Evolutionary conservation across 2,329 filamentous ascomycete genomes (phyloP).

Genomic region (Corinectria fuckeliana): DNA sequence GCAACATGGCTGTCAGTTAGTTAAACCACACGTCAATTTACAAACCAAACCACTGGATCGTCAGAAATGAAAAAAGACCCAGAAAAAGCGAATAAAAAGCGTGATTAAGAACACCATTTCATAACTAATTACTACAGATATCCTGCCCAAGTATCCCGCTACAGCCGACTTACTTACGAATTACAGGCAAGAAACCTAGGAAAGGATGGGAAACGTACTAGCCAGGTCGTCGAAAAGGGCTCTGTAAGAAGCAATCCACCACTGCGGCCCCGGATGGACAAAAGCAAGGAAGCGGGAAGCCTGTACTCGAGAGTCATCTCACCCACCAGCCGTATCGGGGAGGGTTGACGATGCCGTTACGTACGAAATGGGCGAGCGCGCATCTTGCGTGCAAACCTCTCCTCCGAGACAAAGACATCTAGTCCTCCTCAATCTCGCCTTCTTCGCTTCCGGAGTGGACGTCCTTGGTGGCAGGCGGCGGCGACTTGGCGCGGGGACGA

Average conservation of each 20-base stretch:
- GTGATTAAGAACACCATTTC: not conserved
- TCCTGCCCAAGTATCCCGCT: conserved; percentile 9
- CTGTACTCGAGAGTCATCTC: conserved; percentile 41
- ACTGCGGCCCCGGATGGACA: conserved; percentile 24
- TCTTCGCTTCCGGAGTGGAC: conserved; percentile 85
- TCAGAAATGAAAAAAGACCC: conserved; percentile 1
- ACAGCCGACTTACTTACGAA: conserved; percentile 24
- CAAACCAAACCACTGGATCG: conserved; percentile 26
- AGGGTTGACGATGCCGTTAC: conserved; percentile 36
- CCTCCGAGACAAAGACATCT: conserved; percentile 26
- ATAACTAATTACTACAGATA: conserved; percentile 14
- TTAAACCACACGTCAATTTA: conserved; percentile 18
- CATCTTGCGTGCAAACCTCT: conserved; percentile 14
- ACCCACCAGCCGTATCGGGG: conserved; percentile 32
- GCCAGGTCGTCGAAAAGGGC: conserved; percentile 17
- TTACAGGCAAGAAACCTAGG: conserved; percentile 28
- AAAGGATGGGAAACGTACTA: conserved; percentile 35
- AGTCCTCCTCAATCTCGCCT: conserved; percentile 93
- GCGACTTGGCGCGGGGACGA: conserved; percentile 64
- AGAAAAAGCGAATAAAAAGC: conserved; percentile 12
- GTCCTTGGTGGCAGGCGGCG: conserved; percentile 55
- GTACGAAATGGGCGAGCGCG: conserved; percentile 37
- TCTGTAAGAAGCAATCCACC: conserved; percentile 20
- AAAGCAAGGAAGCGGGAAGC: conserved; percentile 18
- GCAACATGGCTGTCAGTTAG: conserved; percentile 31